Evolutionary conservation across 768 basidiomycete species (phyloP), one percentile per base, ranked within the genome.

Genomic region (Chalciporus piperatus): DNA sequence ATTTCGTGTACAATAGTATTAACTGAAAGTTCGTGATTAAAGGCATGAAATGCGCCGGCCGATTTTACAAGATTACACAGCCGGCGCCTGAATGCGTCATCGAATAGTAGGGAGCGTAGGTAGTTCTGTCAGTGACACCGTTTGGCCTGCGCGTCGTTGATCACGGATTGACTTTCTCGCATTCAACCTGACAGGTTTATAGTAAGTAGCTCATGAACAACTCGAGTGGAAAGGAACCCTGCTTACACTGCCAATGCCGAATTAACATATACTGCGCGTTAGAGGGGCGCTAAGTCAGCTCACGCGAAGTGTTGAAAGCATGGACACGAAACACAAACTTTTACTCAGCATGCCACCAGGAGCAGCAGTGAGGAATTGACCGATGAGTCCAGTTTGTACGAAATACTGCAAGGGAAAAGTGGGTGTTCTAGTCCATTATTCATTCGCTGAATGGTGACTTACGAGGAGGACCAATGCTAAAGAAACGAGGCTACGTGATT

Each of bases 221-320:
- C 3, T 16, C 6, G 2, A 11, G 10, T 20, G n/a, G 17, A 44
- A 28, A 22, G 9, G n/a, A 17, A 28, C 33, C 19, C 25, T 6
- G 25, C 64, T 54, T 42, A 65, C 64, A 65, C 60, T 12, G 58
- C 41, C 9, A 67, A 38, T 56, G 62, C 60, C n/a, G 60, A 67
- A 25, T 65, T 67, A 22, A 41, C 12, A 14, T 60, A 65, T 23
- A 54, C 64, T 65, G 37, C 20, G 10, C 19, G 28, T 3, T 22
- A 11, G 7, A 30, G 28, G 28, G 11, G 35, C 6, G 13, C 6
- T 13, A 10, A 4, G 13, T 47, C 3, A 50, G 28, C 19, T 16
- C 35, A 16, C 19, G 41, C n/a, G 1, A 1, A 6, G 11, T 23
- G 0, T 7, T 42, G 30, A 6, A 13, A 50, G 17, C 12, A 3